These are phyloP conservation scores for Zygoascus biomembranicola DNA, from an alignment of 805 yeast species.

Conservation along the genomic window DNA sequence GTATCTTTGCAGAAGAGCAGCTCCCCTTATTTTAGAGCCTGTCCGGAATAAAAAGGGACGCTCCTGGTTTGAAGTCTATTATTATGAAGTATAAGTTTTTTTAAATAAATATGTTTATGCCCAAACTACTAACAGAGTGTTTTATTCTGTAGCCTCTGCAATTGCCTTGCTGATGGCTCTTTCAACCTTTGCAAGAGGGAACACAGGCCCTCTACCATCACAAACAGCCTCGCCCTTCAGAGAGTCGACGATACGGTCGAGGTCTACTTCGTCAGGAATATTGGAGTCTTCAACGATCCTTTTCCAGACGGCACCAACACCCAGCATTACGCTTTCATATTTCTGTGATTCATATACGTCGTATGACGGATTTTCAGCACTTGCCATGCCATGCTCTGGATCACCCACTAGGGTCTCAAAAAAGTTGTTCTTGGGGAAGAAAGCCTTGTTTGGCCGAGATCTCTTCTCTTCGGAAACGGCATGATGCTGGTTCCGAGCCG, in stretches of 20 bases:
- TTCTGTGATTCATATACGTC: conserved; percentile 17
- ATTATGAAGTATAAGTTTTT: background rate
- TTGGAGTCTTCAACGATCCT: conserved; percentile 44
- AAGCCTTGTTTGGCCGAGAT: background rate
- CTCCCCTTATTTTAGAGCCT: too few species aligned
- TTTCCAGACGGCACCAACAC: conserved; percentile 80
- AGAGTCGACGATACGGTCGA: conserved; percentile 54
- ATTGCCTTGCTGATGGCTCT: conserved; percentile 16
- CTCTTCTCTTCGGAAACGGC: background rate
- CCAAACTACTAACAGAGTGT: background rate
- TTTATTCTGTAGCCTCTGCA: background rate
- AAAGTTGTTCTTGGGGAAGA: conserved; percentile 16
- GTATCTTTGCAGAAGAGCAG: too few species aligned
- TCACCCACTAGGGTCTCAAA: conserved; percentile 10
- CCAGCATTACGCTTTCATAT: conserved; percentile 44
- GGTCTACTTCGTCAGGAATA: conserved; percentile 21
- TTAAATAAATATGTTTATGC: background rate
- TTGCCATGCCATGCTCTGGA: conserved; percentile 13
- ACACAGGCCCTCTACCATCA: conserved; percentile 60
- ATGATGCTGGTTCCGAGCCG: background rate
- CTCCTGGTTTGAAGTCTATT: too few species aligned
- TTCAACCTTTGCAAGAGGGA: conserved; percentile 15
- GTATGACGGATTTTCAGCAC: conserved; percentile 10
- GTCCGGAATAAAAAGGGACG: too few species aligned
- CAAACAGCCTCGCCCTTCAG: conserved; percentile 66